These are phyloP conservation scores for Geosmithia morbida DNA, from an alignment of 2,329 filamentous ascomycete species.

Conservation along the genomic window DNA sequence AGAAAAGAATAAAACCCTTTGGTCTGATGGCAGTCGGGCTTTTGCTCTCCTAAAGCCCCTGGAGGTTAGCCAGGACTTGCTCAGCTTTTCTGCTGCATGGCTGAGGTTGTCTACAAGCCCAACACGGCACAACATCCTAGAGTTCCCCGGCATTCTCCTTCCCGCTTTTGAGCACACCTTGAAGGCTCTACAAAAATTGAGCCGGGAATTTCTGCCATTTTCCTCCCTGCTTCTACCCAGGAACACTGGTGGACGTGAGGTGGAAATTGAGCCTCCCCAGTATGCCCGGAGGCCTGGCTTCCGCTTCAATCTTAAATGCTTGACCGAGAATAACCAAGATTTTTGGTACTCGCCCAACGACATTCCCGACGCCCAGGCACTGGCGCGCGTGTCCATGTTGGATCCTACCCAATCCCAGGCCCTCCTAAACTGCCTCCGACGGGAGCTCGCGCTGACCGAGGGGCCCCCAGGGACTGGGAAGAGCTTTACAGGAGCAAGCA, in stretches of 20 bases:
- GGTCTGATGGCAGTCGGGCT: conserved; percentile 16
- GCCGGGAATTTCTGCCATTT: conserved; percentile 30
- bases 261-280: conserved; percentile 26
- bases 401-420: conserved; percentile 37
- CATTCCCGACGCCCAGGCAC: conserved; percentile 6
- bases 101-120: conserved; percentile 2
- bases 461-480: conserved; percentile 61
- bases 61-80: conserved; percentile 11
- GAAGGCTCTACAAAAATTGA: conserved; percentile 38
- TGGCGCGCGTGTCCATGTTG: conserved; percentile 25
- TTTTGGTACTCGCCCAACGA: conserved; percentile 9
- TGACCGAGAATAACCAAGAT: conserved; percentile 9
- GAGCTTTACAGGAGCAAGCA: conserved; percentile 40
- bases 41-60: conserved; percentile 6
- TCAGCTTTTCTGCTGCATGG: conserved; percentile 11
- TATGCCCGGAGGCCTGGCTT: conserved; percentile 37
- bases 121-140: conserved; percentile 32
- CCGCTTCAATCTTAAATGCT: conserved; percentile 25
- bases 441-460: conserved; percentile 47
- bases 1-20: conserved; percentile 14
- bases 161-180: conserved; percentile 44
- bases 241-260: conserved; percentile 4
- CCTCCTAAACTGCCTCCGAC: conserved; percentile 35
- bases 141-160: conserved; percentile 47
- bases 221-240: conserved; percentile 26